These are phyloP conservation scores for Fraxinus pennsylvanica DNA, from an alignment of 257 asterid genomes.

Conservation along the genomic window DNA sequence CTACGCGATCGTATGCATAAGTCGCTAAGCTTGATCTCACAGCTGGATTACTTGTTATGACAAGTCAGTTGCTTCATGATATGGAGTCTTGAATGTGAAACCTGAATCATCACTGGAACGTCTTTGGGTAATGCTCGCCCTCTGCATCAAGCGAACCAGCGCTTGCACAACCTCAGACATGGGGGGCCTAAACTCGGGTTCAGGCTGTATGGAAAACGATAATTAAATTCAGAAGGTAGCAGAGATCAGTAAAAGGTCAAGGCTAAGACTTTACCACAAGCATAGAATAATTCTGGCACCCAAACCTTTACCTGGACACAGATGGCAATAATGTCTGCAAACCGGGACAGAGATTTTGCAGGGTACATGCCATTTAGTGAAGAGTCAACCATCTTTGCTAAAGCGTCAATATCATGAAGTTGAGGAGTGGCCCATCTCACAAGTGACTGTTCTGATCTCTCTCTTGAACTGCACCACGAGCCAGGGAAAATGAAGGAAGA, in stretches of 20 bases:
- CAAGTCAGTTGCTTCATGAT: constrained; percentile 61
- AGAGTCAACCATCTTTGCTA: constrained; percentile 96
- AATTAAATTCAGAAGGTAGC: neutral
- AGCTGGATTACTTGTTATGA: constrained; percentile 33
- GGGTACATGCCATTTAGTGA: constrained; percentile 92
- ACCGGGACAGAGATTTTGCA: constrained; percentile 94
- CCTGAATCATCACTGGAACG: constrained; percentile 77
- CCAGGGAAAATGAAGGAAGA: neutral
- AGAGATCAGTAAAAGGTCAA: no score
- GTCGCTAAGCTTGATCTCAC: constrained; percentile 42
- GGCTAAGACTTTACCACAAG: neutral
- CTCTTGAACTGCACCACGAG: constrained; percentile 61
- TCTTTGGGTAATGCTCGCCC: constrained; percentile 70
- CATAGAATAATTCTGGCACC: neutral
- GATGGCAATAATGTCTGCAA: constrained; percentile 87
- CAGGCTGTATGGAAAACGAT: constrained; percentile 57
- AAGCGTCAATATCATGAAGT: constrained; percentile 95
- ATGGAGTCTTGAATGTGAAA: constrained; percentile 67
- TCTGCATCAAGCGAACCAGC: constrained; percentile 82
- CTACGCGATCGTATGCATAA: constrained; percentile 50
- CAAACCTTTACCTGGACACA: constrained; percentile 84
- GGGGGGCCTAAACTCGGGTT: constrained; percentile 95
- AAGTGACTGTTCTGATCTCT: constrained; percentile 88
- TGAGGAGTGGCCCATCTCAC: constrained; percentile 99
- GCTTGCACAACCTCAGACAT: constrained; percentile 99